Base-by-base conservation (phyloP, 2,329 filamentous ascomycete genomes). In the Diaporthe sp. region DNA sequence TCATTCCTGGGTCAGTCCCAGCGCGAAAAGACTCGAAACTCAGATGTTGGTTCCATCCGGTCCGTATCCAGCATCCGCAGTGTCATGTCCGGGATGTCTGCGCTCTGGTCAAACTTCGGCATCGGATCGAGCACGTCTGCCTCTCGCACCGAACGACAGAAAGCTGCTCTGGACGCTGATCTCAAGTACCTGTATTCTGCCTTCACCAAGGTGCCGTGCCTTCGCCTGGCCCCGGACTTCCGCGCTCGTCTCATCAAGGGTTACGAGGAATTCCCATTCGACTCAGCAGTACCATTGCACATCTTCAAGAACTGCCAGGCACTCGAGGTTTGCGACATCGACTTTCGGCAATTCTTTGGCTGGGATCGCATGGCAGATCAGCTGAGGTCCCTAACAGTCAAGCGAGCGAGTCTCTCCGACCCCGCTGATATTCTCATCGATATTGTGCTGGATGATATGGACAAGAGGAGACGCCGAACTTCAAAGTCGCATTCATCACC, bases 251-350 rank as follows among this genome's bases (percentile, higher is more conserved):
- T 98, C 76, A 98, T 99, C 78, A 91, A 93, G 78, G 96, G 96
- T 38, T 98, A 97, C 82, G 97, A 99, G 84, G 96, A 98, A 84
- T 99, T 98, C 78, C 97, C 97, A 3, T 98, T 98, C 83, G 97
- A 99, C 84, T 98, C 95, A 33, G 97, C 97, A 28, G 97, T 99
- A 40, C 97, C 97, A 28, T 88, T 99, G n/a, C 93, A 97, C 83
- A 94, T 94, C 12, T 98, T 99, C 90, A 98, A 99, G 86, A 99
- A 98, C 79, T 87, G 98, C 71, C 96, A 96, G 84, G 94, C 95
- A 30, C 88, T 99, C 77, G 97, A 99, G 83, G 94, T 99, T 71
- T 96, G 93, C 85, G 96, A 97, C 84, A 93, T 98, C 81, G 97
- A 99, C 84, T 98, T 98, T 82, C 92, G 97, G 76, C 96, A 98